These are phyloP conservation scores for Umbilicaria muhlenbergii DNA, from an alignment of 495 filamentous ascomycete species.

Conservation along the genomic window DNA sequence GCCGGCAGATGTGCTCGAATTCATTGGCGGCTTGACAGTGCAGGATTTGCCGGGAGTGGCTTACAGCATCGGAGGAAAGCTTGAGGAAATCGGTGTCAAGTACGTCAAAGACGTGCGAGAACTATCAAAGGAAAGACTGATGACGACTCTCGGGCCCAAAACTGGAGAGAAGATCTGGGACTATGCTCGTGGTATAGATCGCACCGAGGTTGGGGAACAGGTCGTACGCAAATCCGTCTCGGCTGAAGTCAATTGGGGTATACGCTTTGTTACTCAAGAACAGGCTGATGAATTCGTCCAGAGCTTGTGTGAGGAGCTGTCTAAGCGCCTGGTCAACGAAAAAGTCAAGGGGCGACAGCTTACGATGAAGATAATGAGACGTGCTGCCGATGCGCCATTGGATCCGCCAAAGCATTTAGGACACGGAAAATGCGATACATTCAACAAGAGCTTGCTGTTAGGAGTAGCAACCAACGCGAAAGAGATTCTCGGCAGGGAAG, in stretches of 20 bases:
- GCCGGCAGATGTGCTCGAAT: conserved; percentile 59
- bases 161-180: conserved; percentile 87
- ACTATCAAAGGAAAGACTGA: conserved; percentile 55
- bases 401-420: conserved; percentile 91
- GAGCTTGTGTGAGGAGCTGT: conserved; percentile 68
- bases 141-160: conserved; percentile 66
- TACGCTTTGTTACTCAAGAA: conserved; percentile 75
- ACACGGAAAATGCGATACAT: conserved; percentile 86
- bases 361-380: conserved; percentile 84
- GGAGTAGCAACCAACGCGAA: conserved; percentile 66
- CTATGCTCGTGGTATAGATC: conserved; percentile 79
- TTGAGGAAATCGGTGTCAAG: conserved; percentile 76
- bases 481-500: conserved; percentile 59
- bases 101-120: conserved; percentile 68
- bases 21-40: conserved; percentile 60
- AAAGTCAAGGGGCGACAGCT: conserved; percentile 73
- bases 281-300: conserved; percentile 84
- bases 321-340: conserved; percentile 64
- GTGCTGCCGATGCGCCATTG: conserved; percentile 70
- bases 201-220: conserved; percentile 72
- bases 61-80: conserved; percentile 62
- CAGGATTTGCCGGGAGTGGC: conserved; percentile 79
- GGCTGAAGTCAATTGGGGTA: conserved; percentile 96
- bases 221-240: conserved; percentile 75
- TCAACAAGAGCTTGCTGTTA: conserved; percentile 71